These are phyloP conservation scores for Fusarium sarcochroum DNA, from an alignment of 2,329 filamentous ascomycete species.

Conservation along the genomic window DNA sequence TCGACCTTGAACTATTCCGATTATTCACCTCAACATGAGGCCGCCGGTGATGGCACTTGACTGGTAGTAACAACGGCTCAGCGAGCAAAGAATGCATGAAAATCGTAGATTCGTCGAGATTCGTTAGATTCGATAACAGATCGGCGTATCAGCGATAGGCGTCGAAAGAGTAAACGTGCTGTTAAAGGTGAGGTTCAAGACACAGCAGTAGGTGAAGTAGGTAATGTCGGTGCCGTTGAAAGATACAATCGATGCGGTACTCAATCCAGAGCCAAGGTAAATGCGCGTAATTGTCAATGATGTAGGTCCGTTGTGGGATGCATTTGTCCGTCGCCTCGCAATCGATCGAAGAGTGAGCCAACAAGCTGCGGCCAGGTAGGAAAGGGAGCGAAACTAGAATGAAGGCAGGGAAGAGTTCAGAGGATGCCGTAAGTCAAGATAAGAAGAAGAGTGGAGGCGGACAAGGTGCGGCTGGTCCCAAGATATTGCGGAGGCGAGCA, in stretches of 20 bases:
- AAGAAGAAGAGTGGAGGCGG: constrained; percentile 45
- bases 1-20: constrained; percentile 22
- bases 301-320: constrained; percentile 1
- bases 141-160: constrained; percentile 5
- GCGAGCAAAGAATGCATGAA: constrained; percentile 47
- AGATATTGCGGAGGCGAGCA: constrained; percentile 51
- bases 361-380: constrained; percentile 1
- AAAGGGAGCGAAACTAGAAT: constrained; percentile 31
- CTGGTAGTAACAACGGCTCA: constrained; percentile 28
- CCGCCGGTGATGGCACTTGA: constrained; percentile 39
- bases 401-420: constrained; percentile 28
- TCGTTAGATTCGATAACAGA: constrained; percentile 3
- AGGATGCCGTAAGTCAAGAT: constrained; percentile 39
- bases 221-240: not conserved
- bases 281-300: constrained; percentile 12
- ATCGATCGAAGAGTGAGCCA: constrained; percentile 21
- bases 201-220: constrained; percentile 1
- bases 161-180: constrained; percentile 5
- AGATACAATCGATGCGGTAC: constrained; percentile 19
- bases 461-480: constrained; percentile 49
- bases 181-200: constrained; percentile 14
- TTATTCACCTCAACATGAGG: constrained; percentile 45
- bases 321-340: constrained; percentile 7
- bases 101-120: constrained; percentile 16
- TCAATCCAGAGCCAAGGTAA: not conserved